Evolutionary conservation across 169 alveolate species (phyloP).

Genomic region (Plasmodium adleri): DNA sequence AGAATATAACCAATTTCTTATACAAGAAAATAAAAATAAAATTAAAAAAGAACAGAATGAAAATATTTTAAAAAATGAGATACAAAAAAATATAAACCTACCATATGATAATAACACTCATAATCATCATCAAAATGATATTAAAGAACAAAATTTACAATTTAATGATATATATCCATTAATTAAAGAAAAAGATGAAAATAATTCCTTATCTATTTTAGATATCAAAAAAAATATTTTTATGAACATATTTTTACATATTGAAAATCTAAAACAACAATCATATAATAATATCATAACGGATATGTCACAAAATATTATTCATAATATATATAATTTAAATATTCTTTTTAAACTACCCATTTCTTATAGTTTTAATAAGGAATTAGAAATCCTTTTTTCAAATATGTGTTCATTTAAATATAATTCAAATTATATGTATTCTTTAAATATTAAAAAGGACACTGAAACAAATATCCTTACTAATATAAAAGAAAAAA

Average conservation of each 20-base stretch:
- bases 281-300: slow-evolving; percentile 1
- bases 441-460: too few species aligned
- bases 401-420: not conserved
- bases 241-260: too few species aligned
- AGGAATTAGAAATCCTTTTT: slow-evolving; percentile 55
- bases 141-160: not conserved
- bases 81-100: not conserved
- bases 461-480: too few species aligned
- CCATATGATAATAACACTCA: not conserved
- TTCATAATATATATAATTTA: not conserved
- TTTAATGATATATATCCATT: slow-evolving; percentile 45
- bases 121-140: not conserved
- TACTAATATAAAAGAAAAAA: not conserved
- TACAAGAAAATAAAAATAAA: not conserved
- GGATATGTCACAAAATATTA: slow-evolving; percentile 14
- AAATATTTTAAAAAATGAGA: not conserved
- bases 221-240: not conserved
- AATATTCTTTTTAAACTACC: too few species aligned
- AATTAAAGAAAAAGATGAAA: slow-evolving; percentile 17
- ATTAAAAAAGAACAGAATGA: not conserved
- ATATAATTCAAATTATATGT: too few species aligned
- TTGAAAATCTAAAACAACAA: slow-evolving; percentile 11
- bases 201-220: slow-evolving; percentile 22
- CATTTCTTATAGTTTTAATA: slow-evolving; percentile 30
- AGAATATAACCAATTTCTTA: slow-evolving; percentile 13